Evolutionary conservation across 208 protist species (phyloP).

Genomic region (Angomonas ambiguus): DNA sequence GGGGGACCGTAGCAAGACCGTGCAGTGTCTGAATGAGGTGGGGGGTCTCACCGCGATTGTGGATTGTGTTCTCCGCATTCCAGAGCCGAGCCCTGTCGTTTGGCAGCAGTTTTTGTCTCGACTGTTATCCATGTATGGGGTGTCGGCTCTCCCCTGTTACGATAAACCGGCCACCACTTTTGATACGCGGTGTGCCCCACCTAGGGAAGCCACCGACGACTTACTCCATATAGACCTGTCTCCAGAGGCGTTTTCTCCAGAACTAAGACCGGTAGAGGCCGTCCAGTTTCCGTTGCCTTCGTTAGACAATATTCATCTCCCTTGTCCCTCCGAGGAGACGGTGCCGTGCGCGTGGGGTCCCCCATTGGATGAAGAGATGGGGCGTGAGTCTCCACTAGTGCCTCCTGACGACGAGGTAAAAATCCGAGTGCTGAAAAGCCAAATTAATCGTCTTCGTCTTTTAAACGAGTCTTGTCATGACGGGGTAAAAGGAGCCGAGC

Average conservation of each 20-base stretch:
- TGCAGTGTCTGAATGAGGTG: conserved; percentile 25
- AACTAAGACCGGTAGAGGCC: conserved; percentile 27
- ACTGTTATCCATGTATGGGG: conserved; percentile 51
- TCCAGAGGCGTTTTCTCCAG: conserved; percentile 55
- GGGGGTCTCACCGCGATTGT: conserved; percentile 42
- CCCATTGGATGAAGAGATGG: background rate
- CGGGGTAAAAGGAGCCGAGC: conserved; percentile 20
- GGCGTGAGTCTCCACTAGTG: conserved; percentile 17
- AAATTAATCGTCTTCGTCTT: conserved; percentile 44
- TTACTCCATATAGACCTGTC: conserved; percentile 47
- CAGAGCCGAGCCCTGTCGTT: conserved; percentile 28
- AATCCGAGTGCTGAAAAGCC: conserved; percentile 44
- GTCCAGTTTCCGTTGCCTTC: conserved; percentile 14
- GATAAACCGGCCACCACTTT: conserved; percentile 20
- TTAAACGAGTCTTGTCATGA: conserved; percentile 34
- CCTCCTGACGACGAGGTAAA: conserved; percentile 30
- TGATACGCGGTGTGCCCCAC: conserved; percentile 25
- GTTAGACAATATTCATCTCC: conserved; percentile 22
- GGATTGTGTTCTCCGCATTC: conserved; percentile 29
- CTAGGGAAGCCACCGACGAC: background rate
- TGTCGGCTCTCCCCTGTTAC: conserved; percentile 28
- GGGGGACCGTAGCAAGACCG: conserved; percentile 7
- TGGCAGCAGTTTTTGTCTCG: conserved; percentile 56
- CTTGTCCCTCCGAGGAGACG: conserved; percentile 43
- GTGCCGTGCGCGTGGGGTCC: conserved; percentile 15